These are phyloP conservation scores for Zea mays DNA, from an alignment of 176 grass and related monocot species.

Conservation along the genomic window DNA sequence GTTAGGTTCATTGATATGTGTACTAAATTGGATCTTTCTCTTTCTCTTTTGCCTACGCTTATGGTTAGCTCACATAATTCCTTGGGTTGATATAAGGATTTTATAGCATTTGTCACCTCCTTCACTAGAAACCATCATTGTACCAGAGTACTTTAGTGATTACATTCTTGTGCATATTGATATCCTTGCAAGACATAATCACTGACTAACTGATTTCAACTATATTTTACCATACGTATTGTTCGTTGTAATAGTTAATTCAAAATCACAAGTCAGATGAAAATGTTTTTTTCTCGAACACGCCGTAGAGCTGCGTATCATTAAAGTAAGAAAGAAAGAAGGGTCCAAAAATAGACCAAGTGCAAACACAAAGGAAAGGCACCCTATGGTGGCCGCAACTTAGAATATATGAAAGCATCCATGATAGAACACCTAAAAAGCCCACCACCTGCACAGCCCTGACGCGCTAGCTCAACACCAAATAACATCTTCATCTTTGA, in stretches of 20 bases:
- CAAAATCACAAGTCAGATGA: background rate
- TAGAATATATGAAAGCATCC: too few species aligned
- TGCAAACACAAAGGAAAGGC: too few species aligned
- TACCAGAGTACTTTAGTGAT: background rate
- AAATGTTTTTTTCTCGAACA: too few species aligned
- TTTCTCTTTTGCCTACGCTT: background rate
- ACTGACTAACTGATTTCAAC: background rate
- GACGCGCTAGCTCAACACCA: too few species aligned
- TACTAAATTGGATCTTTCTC: background rate
- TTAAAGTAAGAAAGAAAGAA: too few species aligned
- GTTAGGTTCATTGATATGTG: conserved; percentile 6
- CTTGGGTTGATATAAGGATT: conserved; percentile 8
- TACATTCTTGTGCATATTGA: background rate
- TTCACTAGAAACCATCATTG: background rate
- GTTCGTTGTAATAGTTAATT: background rate
- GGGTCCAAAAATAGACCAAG: too few species aligned
- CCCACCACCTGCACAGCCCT: too few species aligned
- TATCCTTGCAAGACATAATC: background rate
- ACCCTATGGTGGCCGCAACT: too few species aligned
- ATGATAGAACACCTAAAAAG: too few species aligned
- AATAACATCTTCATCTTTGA: too few species aligned
- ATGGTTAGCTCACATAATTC: background rate
- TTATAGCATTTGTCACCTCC: conserved; percentile 4
- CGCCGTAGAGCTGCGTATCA: too few species aligned
- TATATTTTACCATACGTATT: background rate